These are phyloP conservation scores for Boletellus sp. DNA, from an alignment of 768 basidiomycete genomes.

Conservation along the genomic window DNA sequence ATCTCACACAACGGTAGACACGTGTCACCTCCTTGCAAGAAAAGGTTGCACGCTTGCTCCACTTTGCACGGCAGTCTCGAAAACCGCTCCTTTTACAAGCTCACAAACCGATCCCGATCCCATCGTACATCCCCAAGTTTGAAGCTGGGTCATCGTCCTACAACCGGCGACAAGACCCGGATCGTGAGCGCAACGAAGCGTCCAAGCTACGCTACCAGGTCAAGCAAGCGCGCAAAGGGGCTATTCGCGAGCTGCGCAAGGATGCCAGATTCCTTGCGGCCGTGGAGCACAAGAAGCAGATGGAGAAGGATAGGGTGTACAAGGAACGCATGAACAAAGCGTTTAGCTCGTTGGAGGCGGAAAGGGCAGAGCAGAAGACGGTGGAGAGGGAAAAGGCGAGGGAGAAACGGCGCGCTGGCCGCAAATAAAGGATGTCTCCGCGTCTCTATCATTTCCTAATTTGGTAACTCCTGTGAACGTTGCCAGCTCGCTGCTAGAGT, in stretches of 20 bases:
- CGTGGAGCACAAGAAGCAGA: constrained; percentile 80
- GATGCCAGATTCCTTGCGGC: constrained; percentile 90
- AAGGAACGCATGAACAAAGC: constrained; percentile 81
- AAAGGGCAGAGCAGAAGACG: constrained; percentile 92
- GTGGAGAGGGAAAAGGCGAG: constrained; percentile 80
- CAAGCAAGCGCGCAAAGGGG: constrained; percentile 96
- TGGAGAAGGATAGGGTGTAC: constrained; percentile 81
- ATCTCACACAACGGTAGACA: constrained; percentile 37
- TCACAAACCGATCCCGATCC: constrained; percentile 95
- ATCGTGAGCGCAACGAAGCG: constrained; percentile 84
- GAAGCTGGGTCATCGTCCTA: constrained; percentile 72
- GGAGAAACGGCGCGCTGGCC: constrained; percentile 74
- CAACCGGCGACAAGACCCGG: constrained; percentile 80
- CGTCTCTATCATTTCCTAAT: constrained; percentile 4
- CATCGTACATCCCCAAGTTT: constrained; percentile 92
- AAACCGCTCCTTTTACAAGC: constrained; percentile 80
- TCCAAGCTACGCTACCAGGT: constrained; percentile 83
- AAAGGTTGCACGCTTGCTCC: constrained; percentile 58
- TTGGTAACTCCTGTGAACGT: not conserved
- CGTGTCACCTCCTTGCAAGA: constrained; percentile 45
- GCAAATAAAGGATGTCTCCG: constrained; percentile 44
- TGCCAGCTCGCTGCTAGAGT: not conserved
- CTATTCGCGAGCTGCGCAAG: constrained; percentile 93
- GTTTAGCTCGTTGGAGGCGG: constrained; percentile 71
- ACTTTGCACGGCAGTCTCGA: constrained; percentile 69